Base-by-base conservation (phyloP, 805 yeast genomes). In the Wickerhamiella vanderwaltii region DNA sequence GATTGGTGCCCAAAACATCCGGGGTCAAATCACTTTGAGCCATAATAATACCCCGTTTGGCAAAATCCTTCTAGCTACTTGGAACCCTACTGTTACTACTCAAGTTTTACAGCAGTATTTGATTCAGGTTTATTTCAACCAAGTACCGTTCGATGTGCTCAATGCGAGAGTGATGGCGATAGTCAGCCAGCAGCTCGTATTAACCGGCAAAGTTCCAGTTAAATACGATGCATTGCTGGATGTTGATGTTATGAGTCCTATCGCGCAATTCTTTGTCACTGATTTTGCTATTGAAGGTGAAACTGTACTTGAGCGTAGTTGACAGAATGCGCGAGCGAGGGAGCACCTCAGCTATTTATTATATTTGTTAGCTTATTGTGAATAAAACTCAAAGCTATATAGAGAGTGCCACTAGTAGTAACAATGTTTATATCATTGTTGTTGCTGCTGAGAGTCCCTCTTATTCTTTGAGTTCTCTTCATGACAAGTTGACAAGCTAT, bases 11-110 rank as follows among this genome's bases (percentile, higher is more conserved):
- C 48, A 56, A 3, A 52, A 58, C 12, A 57, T 71, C 1, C 62
- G 63, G 43, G 77, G 77, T 5, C 40, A 51, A 4, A 62, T 71
- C 9, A 57, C 58, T 30, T 52, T 74, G 28, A 61, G 51, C 38
- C 68, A 68, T 46, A 49, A 63, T 5, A 64, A 53, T 2, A 47
- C 44, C 12, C 61, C 60, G 42, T 73, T 74, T 53, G 68, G 71
- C 5, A 59, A 63, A n/a, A 52, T 73, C 11, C 61, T 63, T 4
- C 51, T 70, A 49, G 52, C 53, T 7, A 64, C 63, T 5, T 74
- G 79, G 79, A 60, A 61, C 18, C 55, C 57, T 1, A 69, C 74
- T 4, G 55, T 51, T 29, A 61, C 46, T 42, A 50, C 25, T 3
- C 48, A 47, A 11, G 45, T 39, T 3, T 49, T 44, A 5, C 47